A percentile compares a stretch with the other conserved stretches of the same genome.
Conservation (phyloP, 768 basidiomycete species). For the Mrakia blollopis region DNA sequence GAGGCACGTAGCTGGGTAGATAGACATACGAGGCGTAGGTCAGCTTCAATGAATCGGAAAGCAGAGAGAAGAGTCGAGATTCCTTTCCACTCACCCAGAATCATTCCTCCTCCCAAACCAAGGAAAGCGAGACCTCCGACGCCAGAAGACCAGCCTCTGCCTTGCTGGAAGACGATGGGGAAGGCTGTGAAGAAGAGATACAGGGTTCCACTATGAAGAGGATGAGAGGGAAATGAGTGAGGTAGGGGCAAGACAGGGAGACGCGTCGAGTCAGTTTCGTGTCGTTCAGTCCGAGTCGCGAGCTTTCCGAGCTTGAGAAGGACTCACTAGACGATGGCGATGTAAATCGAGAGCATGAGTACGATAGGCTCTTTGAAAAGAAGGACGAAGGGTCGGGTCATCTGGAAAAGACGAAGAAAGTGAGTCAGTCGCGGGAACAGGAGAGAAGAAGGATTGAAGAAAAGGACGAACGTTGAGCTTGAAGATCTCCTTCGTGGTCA, state of each 20-base stretch:
- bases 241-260: background rate
- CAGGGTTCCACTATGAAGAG: slow-evolving; percentile 20
- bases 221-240: too few relatives aligned
- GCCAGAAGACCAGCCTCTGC: slow-evolving; percentile 46
- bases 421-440: too few relatives aligned
- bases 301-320: background rate
- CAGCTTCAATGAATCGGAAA: too few relatives aligned
- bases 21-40: too few relatives aligned
- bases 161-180: slow-evolving; percentile 46
- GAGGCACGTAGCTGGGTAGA: background rate
- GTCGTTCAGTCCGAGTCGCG: background rate
- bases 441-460: too few relatives aligned
- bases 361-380: slow-evolving; percentile 62
- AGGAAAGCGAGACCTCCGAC: slow-evolving; percentile 46
- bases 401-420: too few relatives aligned
- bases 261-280: background rate
- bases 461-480: slow-evolving; percentile 48
- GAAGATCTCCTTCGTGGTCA: slow-evolving; percentile 53
- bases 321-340: background rate
- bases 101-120: slow-evolving; percentile 43
- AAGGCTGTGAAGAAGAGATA: slow-evolving; percentile 44
- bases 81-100: slow-evolving; percentile 26
- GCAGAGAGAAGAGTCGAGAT: too few relatives aligned
- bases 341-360: slow-evolving; percentile 55
- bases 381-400: slow-evolving; percentile 53